Conservation (phyloP, 129 eudicot genomes). For the Dittrichia graveolens region DNA sequence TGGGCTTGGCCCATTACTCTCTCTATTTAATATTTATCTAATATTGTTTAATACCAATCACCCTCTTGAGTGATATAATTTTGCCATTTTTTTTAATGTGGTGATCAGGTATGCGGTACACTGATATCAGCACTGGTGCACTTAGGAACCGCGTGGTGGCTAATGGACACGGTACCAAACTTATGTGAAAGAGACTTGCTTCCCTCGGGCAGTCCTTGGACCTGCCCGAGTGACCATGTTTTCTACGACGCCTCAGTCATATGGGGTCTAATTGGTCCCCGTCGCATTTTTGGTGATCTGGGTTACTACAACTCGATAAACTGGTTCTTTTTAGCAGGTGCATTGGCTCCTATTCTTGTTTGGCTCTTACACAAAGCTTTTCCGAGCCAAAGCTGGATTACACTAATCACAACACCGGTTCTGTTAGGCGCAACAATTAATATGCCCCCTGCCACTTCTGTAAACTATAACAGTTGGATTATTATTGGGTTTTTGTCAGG, state of each 20-base stretch:
- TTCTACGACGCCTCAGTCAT: constrained; percentile 91
- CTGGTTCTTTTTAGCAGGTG: constrained; percentile 81
- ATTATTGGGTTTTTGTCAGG: constrained; percentile 82
- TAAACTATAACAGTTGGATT: constrained; percentile 90
- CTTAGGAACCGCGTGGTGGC: constrained; percentile 88
- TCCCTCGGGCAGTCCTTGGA: constrained; percentile 81
- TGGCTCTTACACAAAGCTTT: constrained; percentile 72
- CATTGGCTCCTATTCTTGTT: constrained; percentile 69
- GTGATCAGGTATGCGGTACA: constrained; percentile 64
- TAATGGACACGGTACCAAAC: constrained; percentile 64
- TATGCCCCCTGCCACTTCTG: constrained; percentile 91
- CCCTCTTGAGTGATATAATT: no score
- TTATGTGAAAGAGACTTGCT: constrained; percentile 61
- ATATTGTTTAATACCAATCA: no score
- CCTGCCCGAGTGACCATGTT: constrained; percentile 86
- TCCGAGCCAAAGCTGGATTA: constrained; percentile 67
- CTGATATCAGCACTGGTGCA: constrained; percentile 67
- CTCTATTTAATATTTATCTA: no score
- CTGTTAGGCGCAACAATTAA: constrained; percentile 59
- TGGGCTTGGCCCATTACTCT: no score
- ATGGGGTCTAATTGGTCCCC: constrained; percentile 88
- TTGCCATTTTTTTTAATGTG: neutral
- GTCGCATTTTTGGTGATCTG: constrained; percentile 74
- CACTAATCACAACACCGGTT: constrained; percentile 55
- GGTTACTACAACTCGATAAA: constrained; percentile 75